Evolutionary conservation across 2,329 filamentous ascomycete genomes (phyloP), one percentile per base, ranked within the genome.

Genomic region (Geosmithia flava): DNA sequence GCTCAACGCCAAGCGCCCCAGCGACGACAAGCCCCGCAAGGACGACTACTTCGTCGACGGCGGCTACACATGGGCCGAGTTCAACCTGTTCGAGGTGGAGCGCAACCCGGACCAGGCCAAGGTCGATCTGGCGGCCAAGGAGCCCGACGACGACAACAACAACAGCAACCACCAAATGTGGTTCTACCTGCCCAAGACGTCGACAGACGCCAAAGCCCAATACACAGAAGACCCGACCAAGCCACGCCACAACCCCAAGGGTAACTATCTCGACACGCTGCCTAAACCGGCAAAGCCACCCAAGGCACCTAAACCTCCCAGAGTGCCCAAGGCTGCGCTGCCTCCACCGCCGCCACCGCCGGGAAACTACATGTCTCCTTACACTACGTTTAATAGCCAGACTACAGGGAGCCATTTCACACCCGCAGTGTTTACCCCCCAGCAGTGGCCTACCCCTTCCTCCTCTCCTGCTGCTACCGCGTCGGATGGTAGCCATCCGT

Each of bases 201-300:
- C 91, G 20, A 96, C 91, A 7, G 91, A 97, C 59, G 85, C 88
- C 48, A 89, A 83, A 63, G 83, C 89, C 23, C 88, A 94, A 62
- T 98, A 93, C 66, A 95, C 90, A 4, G 86, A 93, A 57, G 81
- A 95, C 65, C 78, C 76, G 42, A 53, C 58, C 8, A 72, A 65
- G 13, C 72, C 66, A n/a, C 68, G 69, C 44, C 75, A 87, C 62
- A 87, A 87, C 51, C 68, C 74, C 2, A 82, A 77, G 64, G 81
- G 80, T 54, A 85, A 84, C 59, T 90, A 84, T 63, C 63, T 89
- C 59, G 83, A 87, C 44, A 81, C 83, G 2, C 69, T 88, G 47
- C 79, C 70, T 47, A 78, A 78, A 54, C 70, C 72, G 4, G 56
- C 62, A 3, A 71, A 67, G 52, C 63, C 66, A 20, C 58, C 55